Evolutionary conservation across 78 protist genomes (phyloP).

Genomic region (Cavenderia fasciculata): DNA sequence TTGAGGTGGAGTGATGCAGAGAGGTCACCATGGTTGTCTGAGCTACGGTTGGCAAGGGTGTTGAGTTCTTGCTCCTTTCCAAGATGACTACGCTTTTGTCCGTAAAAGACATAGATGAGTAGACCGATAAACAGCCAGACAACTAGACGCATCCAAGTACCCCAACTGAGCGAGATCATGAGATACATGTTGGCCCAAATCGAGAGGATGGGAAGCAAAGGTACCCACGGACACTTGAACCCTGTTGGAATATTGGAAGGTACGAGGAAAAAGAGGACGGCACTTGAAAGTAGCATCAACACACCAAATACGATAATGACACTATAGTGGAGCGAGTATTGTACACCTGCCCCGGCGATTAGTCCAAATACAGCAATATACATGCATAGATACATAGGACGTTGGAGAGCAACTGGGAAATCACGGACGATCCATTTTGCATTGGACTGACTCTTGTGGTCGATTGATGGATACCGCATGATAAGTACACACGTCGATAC

Average conservation of each 20-base stretch:
- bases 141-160: slow-evolving; percentile 75
- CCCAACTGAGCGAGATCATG: slow-evolving; percentile 62
- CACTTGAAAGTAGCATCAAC: neutral
- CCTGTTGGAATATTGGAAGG: slow-evolving; percentile 10
- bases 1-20: neutral
- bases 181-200: slow-evolving; percentile 66
- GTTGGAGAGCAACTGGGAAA: slow-evolving; percentile 34
- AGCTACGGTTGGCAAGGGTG: neutral
- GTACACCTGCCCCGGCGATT: slow-evolving; percentile 10
- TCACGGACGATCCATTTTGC: slow-evolving; percentile 15
- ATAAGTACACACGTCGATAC: slow-evolving; percentile 60
- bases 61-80: slow-evolving; percentile 9
- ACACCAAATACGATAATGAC: slow-evolving; percentile 50
- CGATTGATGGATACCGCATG: slow-evolving; percentile 30
- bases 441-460: neutral
- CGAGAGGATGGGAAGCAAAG: slow-evolving; percentile 52
- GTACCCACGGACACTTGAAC: slow-evolving; percentile 51
- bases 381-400: neutral
- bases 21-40: neutral
- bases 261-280: slow-evolving; percentile 32
- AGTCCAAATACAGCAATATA: slow-evolving; percentile 7
- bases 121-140: slow-evolving; percentile 78
- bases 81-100: slow-evolving; percentile 6
- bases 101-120: slow-evolving; percentile 64
- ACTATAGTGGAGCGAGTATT: neutral